A percentile compares a stretch with the other conserved stretches of the same genome.
Conservation (phyloP, 345 rosid species). For the Citropsis articulata region DNA sequence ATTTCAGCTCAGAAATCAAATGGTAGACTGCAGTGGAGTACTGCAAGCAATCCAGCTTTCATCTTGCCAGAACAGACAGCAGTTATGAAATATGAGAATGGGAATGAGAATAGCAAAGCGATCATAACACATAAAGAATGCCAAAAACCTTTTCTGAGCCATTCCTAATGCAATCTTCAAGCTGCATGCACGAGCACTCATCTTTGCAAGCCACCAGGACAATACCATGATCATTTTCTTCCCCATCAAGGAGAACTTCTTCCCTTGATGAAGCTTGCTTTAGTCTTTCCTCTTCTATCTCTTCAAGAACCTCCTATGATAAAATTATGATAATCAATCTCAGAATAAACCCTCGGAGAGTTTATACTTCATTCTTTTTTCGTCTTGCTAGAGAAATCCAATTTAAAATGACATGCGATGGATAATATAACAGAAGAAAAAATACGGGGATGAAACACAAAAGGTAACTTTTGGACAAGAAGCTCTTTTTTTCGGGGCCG, state of each 20-base stretch:
- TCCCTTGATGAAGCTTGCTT: constrained; percentile 40
- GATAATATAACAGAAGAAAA: not conserved
- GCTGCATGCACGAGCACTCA: constrained; percentile 94
- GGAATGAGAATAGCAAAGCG: not conserved
- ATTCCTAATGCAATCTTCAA: constrained; percentile 77
- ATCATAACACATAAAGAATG: not conserved
- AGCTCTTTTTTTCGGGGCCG: too few species aligned
- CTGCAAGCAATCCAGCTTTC: not conserved
- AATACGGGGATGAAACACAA: not conserved
- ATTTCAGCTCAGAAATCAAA: not conserved
- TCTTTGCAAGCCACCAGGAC: constrained; percentile 94
- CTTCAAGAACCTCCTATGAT: constrained; percentile 77
- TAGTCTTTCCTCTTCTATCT: constrained; percentile 77
- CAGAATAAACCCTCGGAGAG: not conserved
- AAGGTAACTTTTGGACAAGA: not conserved
- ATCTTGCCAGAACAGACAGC: not conserved
- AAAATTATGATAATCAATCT: constrained; percentile 17
- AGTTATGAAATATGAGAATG: not conserved
- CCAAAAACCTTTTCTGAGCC: constrained; percentile 58
- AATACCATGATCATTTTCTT: constrained; percentile 49
- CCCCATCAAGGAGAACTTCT: constrained; percentile 35
- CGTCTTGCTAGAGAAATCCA: not conserved
- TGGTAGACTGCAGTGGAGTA: not conserved
- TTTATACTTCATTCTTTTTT: not conserved
- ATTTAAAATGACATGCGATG: constrained; percentile 1